These are phyloP conservation scores for Coemansia sp. DNA, from an alignment of 192 early-diverging fungal species.

Conservation along the genomic window DNA sequence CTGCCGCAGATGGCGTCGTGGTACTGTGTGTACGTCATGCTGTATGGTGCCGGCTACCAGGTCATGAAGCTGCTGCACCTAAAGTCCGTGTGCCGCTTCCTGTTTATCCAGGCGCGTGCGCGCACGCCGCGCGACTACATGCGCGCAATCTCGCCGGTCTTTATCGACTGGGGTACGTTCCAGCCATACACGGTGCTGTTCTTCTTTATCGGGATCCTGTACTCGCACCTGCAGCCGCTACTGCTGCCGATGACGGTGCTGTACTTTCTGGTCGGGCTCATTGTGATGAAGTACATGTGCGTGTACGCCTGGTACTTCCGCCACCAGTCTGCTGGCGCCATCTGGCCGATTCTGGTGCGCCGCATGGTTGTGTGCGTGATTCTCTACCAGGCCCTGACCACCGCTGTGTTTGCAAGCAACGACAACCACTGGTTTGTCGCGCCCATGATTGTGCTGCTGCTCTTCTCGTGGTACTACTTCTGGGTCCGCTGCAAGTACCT, in stretches of 20 bases:
- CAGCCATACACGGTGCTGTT: slow-evolving; percentile 69
- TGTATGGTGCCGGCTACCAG: slow-evolving; percentile 68
- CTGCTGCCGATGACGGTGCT: slow-evolving; percentile 69
- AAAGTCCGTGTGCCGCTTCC: slow-evolving; percentile 57
- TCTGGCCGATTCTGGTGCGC: slow-evolving; percentile 72
- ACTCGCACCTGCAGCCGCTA: slow-evolving; percentile 69
- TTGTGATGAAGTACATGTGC: slow-evolving; percentile 75
- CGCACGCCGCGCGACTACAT: slow-evolving; percentile 76
- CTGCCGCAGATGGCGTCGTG: slow-evolving; percentile 75
- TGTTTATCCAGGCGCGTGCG: slow-evolving; percentile 38
- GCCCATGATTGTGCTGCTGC: slow-evolving; percentile 45
- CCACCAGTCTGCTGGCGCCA: slow-evolving; percentile 64
- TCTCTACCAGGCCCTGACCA: slow-evolving; percentile 64
- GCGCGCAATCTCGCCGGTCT: slow-evolving; percentile 66
- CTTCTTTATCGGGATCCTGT: slow-evolving; percentile 73
- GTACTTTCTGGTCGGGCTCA: slow-evolving; percentile 63
- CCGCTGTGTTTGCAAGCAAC: slow-evolving; percentile 64
- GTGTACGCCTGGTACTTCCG: slow-evolving; percentile 77
- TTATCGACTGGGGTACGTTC: slow-evolving; percentile 68
- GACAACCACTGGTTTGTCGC: slow-evolving; percentile 50
- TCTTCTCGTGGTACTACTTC: slow-evolving; percentile 50
- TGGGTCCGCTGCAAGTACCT: slow-evolving; percentile 36
- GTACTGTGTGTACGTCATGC: slow-evolving; percentile 74
- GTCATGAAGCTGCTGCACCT: slow-evolving; percentile 69
- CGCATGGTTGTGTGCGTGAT: slow-evolving; percentile 65